Conservation (phyloP, 23 red algal species). For the Chondrus crispus region DNA sequence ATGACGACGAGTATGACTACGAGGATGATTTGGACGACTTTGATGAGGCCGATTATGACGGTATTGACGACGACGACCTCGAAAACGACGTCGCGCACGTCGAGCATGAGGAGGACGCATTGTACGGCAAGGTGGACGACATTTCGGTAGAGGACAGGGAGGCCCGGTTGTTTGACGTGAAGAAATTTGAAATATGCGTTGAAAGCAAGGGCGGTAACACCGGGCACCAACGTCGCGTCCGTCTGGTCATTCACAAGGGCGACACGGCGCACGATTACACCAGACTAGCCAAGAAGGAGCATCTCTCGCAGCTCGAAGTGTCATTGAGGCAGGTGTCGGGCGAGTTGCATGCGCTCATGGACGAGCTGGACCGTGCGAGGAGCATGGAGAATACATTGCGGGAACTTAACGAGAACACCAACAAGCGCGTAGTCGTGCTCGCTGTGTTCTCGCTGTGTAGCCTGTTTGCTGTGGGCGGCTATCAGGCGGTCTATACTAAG, state of each 20-base stretch:
- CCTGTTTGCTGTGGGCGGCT: conserved; percentile 43
- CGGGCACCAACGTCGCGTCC: conserved; percentile 15
- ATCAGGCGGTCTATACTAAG: conserved; percentile 65
- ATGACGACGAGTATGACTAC: conserved; percentile 25
- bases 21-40: conserved; percentile 47
- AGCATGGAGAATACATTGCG: conserved; percentile 52
- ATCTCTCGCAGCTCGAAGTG: conserved; percentile 40
- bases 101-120: conserved; percentile 1
- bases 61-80: conserved; percentile 22
- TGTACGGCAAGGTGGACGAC: conserved; percentile 2
- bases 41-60: conserved; percentile 38
- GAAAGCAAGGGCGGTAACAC: neutral
- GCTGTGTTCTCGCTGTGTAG: conserved; percentile 29
- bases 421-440: conserved; percentile 47
- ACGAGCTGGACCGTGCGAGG: conserved; percentile 40
- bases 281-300: conserved; percentile 64
- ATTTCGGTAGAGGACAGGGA: conserved; percentile 13
- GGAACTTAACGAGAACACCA: conserved; percentile 32
- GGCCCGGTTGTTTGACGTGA: conserved; percentile 33
- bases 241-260: conserved; percentile 55
- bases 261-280: conserved; percentile 52
- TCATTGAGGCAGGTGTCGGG: conserved; percentile 34
- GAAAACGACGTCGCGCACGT: conserved; percentile 20
- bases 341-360: conserved; percentile 39
- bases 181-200: conserved; percentile 42